Evolutionary conservation across 257 asterid species (phyloP), one percentile per base, ranked within the genome.

Genomic region (Capsicum rhomboideum): DNA sequence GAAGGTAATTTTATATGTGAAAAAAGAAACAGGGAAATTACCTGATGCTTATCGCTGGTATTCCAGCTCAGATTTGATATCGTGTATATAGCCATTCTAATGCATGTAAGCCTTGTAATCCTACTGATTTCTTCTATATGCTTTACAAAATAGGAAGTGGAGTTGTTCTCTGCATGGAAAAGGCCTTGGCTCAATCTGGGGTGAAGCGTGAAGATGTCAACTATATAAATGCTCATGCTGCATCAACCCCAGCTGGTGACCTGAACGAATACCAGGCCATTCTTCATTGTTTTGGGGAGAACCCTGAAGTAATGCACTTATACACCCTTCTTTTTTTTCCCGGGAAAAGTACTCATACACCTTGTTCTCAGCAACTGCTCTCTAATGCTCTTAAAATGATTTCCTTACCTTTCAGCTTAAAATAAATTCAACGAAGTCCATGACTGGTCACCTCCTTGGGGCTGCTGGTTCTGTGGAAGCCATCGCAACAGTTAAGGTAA

Each of bases 391-490:
- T 46, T 21, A 55, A 69, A 80, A 56, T 59, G 58, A 21, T 54
- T 23, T 78, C 79, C 46, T n/a, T 54, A 85, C 52, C 80, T 67
- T 88, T 83, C 93, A 96, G 98, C 90, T 96, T 85, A 90, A 87
- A 83, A 94, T 96, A 91, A 96, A 96, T 91, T 94, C 99, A 34
- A 94, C 98, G 82, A 96, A 96, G 88, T 96, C 99, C 72, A 96
- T 96, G 98, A 93, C 89, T 29, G 99, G 99, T 29, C 98, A 96
- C 88, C 92, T 96, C 69, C 94, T 96, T 40, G 99, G 99, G 46
- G 99, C 99, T 84, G 97, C 98, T 84, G 99, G 98, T 85, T 97
- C 97, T 63, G 98, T 96, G 84, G 98, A 94, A 87, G 98, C 98
- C 86, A 93, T 96, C 74, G 98, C 97, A 82, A 90, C 98, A 72